phyloP scores from a whole-genome alignment of 306 rosid genomes.

The Medicago ruthenica region DNA sequence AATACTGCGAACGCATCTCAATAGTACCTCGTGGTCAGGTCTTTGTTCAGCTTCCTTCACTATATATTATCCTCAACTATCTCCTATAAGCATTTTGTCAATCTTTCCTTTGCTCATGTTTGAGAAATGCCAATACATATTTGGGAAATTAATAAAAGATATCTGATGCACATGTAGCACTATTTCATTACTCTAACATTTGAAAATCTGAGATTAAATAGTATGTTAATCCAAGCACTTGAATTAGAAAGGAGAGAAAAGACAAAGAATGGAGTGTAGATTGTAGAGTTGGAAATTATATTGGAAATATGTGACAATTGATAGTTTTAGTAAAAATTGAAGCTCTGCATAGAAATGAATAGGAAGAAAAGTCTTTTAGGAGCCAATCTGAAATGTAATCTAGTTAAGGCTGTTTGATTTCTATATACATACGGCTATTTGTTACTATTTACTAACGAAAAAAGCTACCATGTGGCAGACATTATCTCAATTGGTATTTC shows the following conservation, averaged over 20 bases:
- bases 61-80: constrained; percentile 26
- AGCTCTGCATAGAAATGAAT: constrained; percentile 31
- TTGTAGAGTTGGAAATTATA: constrained; percentile 16
- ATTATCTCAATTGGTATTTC: constrained; percentile 88
- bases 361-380: constrained; percentile 20
- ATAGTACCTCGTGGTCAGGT: constrained; percentile 98
- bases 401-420: constrained; percentile 19
- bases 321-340: constrained; percentile 21
- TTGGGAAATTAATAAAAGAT: neutral
- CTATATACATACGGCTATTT: constrained; percentile 25
- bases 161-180: constrained; percentile 2
- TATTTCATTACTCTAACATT: constrained; percentile 13
- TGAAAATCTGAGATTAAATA: constrained; percentile 35
- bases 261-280: constrained; percentile 3
- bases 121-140: neutral
- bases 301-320: constrained; percentile 12
- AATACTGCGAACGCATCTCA: constrained; percentile 90
- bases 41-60: constrained; percentile 59
- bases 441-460: constrained; percentile 15
- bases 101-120: constrained; percentile 35
- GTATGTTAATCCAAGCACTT: constrained; percentile 11
- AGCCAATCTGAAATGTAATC: constrained; percentile 16
- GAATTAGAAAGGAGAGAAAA: constrained; percentile 30
- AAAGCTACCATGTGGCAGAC: constrained; percentile 60
- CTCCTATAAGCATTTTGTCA: constrained; percentile 14